These are phyloP conservation scores for Talaromyces proteolyticus DNA, from an alignment of 495 filamentous ascomycete species.

Conservation along the genomic window DNA sequence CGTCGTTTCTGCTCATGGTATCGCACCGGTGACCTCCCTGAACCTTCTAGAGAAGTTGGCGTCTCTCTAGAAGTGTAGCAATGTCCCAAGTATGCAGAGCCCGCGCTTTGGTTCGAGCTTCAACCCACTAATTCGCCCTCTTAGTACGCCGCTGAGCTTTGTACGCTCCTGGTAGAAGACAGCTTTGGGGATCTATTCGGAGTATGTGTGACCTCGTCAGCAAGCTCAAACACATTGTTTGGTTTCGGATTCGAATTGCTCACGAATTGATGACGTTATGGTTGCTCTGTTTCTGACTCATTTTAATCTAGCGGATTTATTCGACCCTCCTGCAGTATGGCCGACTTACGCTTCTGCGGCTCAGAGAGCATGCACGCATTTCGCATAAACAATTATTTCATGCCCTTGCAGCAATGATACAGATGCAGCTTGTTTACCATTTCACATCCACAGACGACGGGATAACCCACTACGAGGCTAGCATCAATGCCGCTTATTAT, in stretches of 20 bases:
- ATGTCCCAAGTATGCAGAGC: conserved; percentile 49
- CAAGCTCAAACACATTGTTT: neutral
- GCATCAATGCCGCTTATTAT: conserved; percentile 67
- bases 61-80: conserved; percentile 58
- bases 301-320: conserved; percentile 60
- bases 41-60: conserved; percentile 67
- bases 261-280: no score
- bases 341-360: conserved; percentile 60
- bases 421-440: conserved; percentile 80
- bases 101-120: neutral
- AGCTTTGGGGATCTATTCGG: conserved; percentile 84
- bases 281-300: conserved; percentile 1
- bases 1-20: conserved; percentile 23
- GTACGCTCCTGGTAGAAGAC: conserved; percentile 80
- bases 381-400: conserved; percentile 63
- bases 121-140: conserved; percentile 6
- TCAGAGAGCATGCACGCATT: conserved; percentile 63
- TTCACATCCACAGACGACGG: conserved; percentile 56
- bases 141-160: conserved; percentile 70
- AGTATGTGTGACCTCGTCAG: conserved; percentile 48
- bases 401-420: conserved; percentile 76
- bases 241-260: neutral
- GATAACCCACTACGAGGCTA: conserved; percentile 72
- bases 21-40: conserved; percentile 57
- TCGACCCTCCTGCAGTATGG: conserved; percentile 70